Base-by-base conservation (phyloP, 164 flowering plant species). In the Piper longum region DNA sequence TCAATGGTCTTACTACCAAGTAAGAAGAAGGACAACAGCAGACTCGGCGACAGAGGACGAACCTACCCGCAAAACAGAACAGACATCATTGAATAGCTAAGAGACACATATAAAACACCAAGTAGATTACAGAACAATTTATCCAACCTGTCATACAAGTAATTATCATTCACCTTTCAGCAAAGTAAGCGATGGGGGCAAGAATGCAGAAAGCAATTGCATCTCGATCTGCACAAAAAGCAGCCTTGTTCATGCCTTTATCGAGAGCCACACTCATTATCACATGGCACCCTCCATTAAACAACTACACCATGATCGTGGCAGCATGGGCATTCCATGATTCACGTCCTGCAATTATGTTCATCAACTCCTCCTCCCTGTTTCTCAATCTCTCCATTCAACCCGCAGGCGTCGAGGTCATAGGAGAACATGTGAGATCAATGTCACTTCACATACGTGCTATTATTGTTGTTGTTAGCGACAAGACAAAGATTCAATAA, bases 201-300 rank as follows among this genome's bases (percentile, higher is more conserved):
- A 92, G 96, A 18, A 92, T 81, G 3, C 79, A 72, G 61, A 92
- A 87, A 14, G 98, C 98, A 56, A 92, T 72, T 18, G 88, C 78
- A 71, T 92, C 96, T 0, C 98, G 83, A 59, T 51, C 83, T 54
- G 88, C 84, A 65, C 98, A 92, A 78, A 89, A 89, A 7, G 89
- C 98, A 57, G 88, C 69, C 79, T 92, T 88, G 64, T 86, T 92
- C 72, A 92, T 68, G 5, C 98, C 98, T 9, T 78, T 88, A 54
- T 89, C 86, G 63, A 92, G 90, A 43, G 98, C 98, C 4, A 86
- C 76, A 69, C 85, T 89, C 59, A 97, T 83, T 39, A 92, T 83
- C 9, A 92, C 96, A 60, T 92, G 97, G 69, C 88, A 92, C 0
- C 93, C 98, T 42, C 97, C 98, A 57, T 77, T 66, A 68, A 83